phyloP scores from a whole-genome alignment of 2,329 filamentous ascomycete genomes.

The Neophaeococcomyces mojaviensis region DNA sequence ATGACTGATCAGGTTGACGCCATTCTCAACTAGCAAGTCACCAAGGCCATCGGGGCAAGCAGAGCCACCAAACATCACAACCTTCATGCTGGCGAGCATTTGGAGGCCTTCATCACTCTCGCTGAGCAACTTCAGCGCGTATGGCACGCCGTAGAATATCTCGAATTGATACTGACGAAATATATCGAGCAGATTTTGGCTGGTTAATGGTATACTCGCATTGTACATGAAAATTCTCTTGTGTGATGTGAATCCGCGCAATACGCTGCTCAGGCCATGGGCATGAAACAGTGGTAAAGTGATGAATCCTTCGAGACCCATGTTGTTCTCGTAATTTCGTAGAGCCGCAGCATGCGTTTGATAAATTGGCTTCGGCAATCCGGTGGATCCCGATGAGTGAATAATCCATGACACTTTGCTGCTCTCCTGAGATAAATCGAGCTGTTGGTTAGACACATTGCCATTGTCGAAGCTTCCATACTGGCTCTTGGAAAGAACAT shows the following conservation, averaged over 20 bases:
- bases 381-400: conserved; percentile 52
- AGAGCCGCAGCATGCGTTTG: conserved; percentile 45
- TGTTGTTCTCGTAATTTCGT: conserved; percentile 32
- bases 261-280: conserved; percentile 50
- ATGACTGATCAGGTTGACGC: conserved; percentile 49
- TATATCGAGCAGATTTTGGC: conserved; percentile 38
- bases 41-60: conserved; percentile 54
- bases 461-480: conserved; percentile 12
- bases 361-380: conserved; percentile 56
- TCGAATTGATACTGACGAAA: conserved; percentile 40
- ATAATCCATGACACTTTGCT: conserved; percentile 37
- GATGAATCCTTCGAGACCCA: conserved; percentile 45
- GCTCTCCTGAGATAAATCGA: conserved; percentile 24
- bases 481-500: conserved; percentile 22
- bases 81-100: conserved; percentile 39
- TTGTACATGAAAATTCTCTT: conserved; percentile 49
- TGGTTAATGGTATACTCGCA: conserved; percentile 47
- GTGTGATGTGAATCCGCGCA: conserved; percentile 44
- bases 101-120: conserved; percentile 50
- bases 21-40: conserved; percentile 44
- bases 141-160: conserved; percentile 55
- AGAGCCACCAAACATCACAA: conserved; percentile 53
- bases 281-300: conserved; percentile 54
- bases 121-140: conserved; percentile 54
- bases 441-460: conserved; percentile 2